Evolutionary conservation across 441 rosid species (phyloP), one percentile per base, ranked within the genome.

Genomic region (Populus tomentosa): DNA sequence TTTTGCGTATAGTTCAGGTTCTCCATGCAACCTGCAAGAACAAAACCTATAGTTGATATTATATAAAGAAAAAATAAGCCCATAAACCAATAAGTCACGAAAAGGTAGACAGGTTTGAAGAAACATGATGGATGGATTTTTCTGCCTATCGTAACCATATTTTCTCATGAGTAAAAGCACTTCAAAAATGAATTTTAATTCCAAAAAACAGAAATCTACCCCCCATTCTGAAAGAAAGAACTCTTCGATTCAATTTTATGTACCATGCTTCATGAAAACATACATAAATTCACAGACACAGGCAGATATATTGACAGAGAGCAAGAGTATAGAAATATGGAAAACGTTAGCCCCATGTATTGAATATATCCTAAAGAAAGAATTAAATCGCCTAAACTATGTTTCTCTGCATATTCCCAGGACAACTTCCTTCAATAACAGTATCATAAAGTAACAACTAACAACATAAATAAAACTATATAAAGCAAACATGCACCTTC

Each of bases 11-110:
- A 71, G 71, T 67, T 78, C 46, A 73, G 40, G 71, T 72, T 75
- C 71, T 78, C 83, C 87, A 77, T 50, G 70, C 50, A 84, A 87
- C 88, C 93, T 90, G 85, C 86, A 84, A 80, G 64, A 72, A 56
- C 62, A 76, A 67, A 30, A 36, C 62, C 68, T 70, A 23, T 75
- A 8, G 74, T 56, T 62, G 32, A 24, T 11, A 53, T 66, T 10
- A 46, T 62, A 36, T 3, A 28, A 23, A 71, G 71, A 67, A 50
- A 24, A 56, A 10, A 74, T 8, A 42, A 62, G 30, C 64, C 69
- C 73, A 6, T 71, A 71, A 63, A 72, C 35, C 67, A 68, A n/a
- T 50, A 13, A 40, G 61, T 40, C 24, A 32, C 10, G 18, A 56
- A 20, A 14, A 72, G 21, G 63, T 16, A 71, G 56, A 46, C 18